A percentile compares a stretch with the other conserved stretches of the same genome.
phyloP scores from a whole-genome alignment of 1,139 yeast genomes.

The Yamadazyma triangularis region DNA sequence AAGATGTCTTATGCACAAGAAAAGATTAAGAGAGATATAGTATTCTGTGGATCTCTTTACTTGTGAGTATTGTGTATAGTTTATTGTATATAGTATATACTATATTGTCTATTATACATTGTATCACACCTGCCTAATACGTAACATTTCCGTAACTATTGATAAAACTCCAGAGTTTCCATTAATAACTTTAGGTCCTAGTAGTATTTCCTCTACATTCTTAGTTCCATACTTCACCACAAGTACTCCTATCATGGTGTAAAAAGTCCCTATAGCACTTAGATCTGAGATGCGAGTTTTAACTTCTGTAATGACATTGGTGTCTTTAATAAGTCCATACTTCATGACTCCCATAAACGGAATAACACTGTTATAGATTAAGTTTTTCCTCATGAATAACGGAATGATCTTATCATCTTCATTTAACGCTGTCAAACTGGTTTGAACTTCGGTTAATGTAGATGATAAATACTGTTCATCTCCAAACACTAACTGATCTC shows the following conservation, averaged over 20 bases:
- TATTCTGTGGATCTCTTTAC: constrained; percentile 93
- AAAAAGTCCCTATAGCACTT: constrained; percentile 30
- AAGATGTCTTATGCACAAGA: constrained; percentile 95
- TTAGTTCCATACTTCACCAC: constrained; percentile 24
- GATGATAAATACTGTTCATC: constrained; percentile 24
- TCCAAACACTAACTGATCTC: constrained; percentile 16
- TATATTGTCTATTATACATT: not conserved
- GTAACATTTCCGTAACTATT: not conserved
- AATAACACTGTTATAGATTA: constrained; percentile 22
- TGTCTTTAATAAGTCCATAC: constrained; percentile 5
- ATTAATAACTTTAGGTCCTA: constrained; percentile 25
- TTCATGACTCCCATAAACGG: constrained; percentile 29
- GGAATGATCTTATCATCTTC: constrained; percentile 20
- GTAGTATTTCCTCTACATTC: constrained; percentile 19
- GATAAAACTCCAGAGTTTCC: constrained; percentile 22
- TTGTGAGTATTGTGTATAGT: constrained; percentile 47
- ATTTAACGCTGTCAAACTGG: constrained; percentile 13
- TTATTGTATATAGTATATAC: not conserved
- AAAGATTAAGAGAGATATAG: constrained; percentile 91
- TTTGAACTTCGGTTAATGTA: constrained; percentile 22
- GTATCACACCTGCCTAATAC: not conserved
- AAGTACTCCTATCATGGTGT: constrained; percentile 36
- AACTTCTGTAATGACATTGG: not conserved
- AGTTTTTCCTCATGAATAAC: constrained; percentile 30
- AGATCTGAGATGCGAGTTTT: not conserved